Evolutionary conservation across 495 filamentous ascomycete species (phyloP).

Genomic region (Hypoxylon rickii): DNA sequence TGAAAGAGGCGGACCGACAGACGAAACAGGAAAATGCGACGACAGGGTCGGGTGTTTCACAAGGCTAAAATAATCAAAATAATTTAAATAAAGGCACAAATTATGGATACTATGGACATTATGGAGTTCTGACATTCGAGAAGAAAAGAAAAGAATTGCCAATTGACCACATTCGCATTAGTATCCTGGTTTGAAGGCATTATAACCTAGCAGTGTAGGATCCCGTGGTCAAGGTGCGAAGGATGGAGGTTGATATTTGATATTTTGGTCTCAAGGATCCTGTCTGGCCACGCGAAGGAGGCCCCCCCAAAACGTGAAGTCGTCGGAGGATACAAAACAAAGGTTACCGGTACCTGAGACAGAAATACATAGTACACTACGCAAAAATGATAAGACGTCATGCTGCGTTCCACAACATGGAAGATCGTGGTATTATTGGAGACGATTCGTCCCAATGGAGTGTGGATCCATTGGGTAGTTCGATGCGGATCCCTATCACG

Average conservation of each 20-base stretch:
- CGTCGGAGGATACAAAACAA: not conserved
- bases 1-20: constrained; percentile 15
- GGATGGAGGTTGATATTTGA: not conserved
- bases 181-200: too few relatives aligned
- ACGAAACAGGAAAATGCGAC: constrained; percentile 6
- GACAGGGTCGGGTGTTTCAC: constrained; percentile 11
- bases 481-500: constrained; percentile 9
- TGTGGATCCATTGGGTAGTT: constrained; percentile 7
- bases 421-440: constrained; percentile 22
- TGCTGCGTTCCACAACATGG: constrained; percentile 20
- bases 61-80: constrained; percentile 10
- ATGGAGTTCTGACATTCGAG: constrained; percentile 10
- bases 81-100: not conserved
- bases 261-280: too few relatives aligned
- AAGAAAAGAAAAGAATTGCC: constrained; percentile 7
- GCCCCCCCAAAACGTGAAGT: constrained; percentile 7
- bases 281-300: constrained; percentile 19
- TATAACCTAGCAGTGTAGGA: too few relatives aligned
- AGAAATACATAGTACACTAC: not conserved
- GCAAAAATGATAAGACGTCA: constrained; percentile 17
- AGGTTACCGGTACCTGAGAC: not conserved
- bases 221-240: not conserved
- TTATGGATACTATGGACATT: not conserved
- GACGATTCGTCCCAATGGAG: constrained; percentile 15
- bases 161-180: not conserved